These are phyloP conservation scores for Cerrena zonata DNA, from an alignment of 1,284 basidiomycete species.

Conservation along the genomic window DNA sequence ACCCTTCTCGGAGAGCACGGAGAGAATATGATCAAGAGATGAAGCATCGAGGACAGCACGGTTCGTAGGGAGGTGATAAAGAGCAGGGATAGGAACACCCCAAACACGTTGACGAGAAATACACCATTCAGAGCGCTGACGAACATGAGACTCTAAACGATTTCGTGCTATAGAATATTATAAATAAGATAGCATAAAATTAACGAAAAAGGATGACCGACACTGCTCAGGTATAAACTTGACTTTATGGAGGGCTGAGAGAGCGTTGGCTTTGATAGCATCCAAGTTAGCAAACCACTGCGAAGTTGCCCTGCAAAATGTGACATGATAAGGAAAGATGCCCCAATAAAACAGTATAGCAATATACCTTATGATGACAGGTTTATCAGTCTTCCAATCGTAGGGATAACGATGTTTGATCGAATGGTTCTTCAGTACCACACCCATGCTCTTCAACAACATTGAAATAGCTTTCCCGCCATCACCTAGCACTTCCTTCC, in stretches of 20 bases:
- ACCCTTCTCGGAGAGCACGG: slow-evolving; percentile 69
- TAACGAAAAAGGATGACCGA: slow-evolving; percentile 35
- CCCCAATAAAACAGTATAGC: neutral
- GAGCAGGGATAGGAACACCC: slow-evolving; percentile 94
- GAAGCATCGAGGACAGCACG: slow-evolving; percentile 62
- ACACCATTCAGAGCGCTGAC: slow-evolving; percentile 94
- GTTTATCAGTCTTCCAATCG: slow-evolving; percentile 94
- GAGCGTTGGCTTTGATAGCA: slow-evolving; percentile 72
- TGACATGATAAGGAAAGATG: neutral
- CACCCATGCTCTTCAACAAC: slow-evolving; percentile 55
- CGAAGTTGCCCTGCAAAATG: slow-evolving; percentile 76
- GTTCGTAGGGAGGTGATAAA: slow-evolving; percentile 67
- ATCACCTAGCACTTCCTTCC: slow-evolving; percentile 66
- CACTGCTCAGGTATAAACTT: slow-evolving; percentile 74
- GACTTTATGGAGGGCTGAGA: slow-evolving; percentile 69
- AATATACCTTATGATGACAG: slow-evolving; percentile 81
- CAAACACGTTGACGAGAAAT: slow-evolving; percentile 96
- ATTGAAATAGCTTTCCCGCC: slow-evolving; percentile 67
- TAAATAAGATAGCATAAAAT: slow-evolving; percentile 4
- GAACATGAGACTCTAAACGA: slow-evolving; percentile 81
- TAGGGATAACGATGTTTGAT: slow-evolving; percentile 91
- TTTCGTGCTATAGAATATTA: slow-evolving; percentile 59
- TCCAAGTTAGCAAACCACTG: slow-evolving; percentile 97
- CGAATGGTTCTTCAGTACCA: slow-evolving; percentile 63
- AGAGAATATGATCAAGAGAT: slow-evolving; percentile 76